Conservation (phyloP, 192 early-diverging fungal species). For the Coemansia sp. region DNA sequence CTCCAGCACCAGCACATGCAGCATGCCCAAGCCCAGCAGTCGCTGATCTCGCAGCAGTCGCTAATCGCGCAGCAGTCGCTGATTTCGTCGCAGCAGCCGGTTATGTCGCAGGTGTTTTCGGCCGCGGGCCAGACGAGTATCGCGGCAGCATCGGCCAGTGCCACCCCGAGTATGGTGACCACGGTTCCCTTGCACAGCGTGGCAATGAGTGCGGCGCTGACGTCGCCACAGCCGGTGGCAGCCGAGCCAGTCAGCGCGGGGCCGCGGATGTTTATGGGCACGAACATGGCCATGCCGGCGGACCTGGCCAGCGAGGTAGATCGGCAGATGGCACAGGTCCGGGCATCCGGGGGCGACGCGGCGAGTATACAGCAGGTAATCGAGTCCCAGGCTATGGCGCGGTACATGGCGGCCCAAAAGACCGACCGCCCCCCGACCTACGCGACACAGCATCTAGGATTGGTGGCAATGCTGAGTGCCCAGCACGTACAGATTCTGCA, state of each 20-base stretch:
- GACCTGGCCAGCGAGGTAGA: slow-evolving; percentile 23
- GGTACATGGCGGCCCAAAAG: slow-evolving; percentile 10
- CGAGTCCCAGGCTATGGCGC: slow-evolving; percentile 12
- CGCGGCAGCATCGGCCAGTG: no score
- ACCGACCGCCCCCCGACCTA: background rate
- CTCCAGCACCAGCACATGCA: slow-evolving; percentile 9
- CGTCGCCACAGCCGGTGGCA: background rate
- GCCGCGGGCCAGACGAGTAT: no score
- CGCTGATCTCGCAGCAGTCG: no score
- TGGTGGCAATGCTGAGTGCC: slow-evolving; percentile 15
- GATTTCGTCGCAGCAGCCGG: background rate
- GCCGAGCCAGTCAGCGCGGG: slow-evolving; percentile 1
- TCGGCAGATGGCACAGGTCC: slow-evolving; percentile 8
- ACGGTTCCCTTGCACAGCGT: background rate
- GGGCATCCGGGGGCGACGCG: slow-evolving; percentile 4
- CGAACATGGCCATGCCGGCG: slow-evolving; percentile 15
- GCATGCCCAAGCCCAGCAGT: slow-evolving; percentile 17
- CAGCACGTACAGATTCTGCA: slow-evolving; percentile 15
- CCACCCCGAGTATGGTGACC: slow-evolving; percentile 1
- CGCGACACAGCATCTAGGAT: slow-evolving; percentile 13
- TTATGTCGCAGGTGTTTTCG: no score
- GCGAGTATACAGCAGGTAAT: slow-evolving; percentile 1
- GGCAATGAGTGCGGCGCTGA: background rate
- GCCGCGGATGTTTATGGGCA: slow-evolving; percentile 24
- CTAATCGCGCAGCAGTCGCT: background rate